Conservation (phyloP, 2,329 filamentous ascomycete species). For the Hypoxylon sp. region DNA sequence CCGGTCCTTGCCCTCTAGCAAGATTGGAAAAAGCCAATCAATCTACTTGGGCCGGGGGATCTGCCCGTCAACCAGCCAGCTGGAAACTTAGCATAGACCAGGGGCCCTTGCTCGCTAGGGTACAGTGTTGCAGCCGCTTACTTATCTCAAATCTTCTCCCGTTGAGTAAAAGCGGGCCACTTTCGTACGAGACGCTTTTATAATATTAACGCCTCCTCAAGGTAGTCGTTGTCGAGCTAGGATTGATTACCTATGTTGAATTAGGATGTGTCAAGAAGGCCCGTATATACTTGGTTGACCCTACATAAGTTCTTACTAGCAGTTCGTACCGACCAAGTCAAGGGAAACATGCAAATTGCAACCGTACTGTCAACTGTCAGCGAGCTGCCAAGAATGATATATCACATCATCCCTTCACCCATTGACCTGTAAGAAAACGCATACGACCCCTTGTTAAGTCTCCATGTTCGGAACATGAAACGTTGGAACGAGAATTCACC, state of each 20-base stretch:
- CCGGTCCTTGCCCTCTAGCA: conserved; percentile 21
- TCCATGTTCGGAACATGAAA: conserved; percentile 32
- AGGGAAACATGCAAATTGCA: conserved; percentile 5
- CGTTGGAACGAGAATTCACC: conserved; percentile 28
- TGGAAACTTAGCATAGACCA: conserved; percentile 46
- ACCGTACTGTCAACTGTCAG: conserved; percentile 11
- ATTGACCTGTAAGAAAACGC: conserved; percentile 23
- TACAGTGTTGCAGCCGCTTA: conserved; percentile 39
- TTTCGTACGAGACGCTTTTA: conserved; percentile 12
- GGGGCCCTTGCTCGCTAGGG: conserved; percentile 24
- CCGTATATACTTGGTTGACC: background rate
- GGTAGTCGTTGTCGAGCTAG: background rate
- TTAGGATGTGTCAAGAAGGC: background rate
- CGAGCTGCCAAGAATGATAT: conserved; percentile 30
- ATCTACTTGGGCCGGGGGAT: conserved; percentile 46
- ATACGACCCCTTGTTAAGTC: conserved; percentile 21
- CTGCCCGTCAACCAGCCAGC: conserved; percentile 51
- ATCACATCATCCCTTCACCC: conserved; percentile 29
- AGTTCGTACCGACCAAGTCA: background rate
- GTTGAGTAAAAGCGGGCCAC: conserved; percentile 33
- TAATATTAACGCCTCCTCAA: background rate
- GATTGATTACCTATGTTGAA: background rate
- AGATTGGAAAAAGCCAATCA: conserved; percentile 40
- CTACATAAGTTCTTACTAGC: background rate
- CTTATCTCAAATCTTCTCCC: conserved; percentile 24